These are phyloP conservation scores for Aspergillus flavus DNA, from an alignment of 2,329 filamentous ascomycete genomes.

Conservation along the genomic window DNA sequence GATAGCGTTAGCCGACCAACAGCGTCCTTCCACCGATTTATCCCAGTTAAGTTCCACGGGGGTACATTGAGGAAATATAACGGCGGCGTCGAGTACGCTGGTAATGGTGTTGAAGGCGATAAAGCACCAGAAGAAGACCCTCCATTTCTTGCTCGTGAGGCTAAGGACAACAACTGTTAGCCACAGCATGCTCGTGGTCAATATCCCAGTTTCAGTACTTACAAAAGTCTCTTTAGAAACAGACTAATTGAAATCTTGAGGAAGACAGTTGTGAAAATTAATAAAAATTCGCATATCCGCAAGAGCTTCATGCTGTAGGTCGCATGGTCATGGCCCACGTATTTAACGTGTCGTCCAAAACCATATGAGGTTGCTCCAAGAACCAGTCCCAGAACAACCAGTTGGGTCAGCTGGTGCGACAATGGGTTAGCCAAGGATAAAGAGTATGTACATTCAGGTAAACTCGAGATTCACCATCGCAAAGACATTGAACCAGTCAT, in stretches of 20 bases:
- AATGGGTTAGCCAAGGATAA: not conserved
- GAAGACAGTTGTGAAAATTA: slow-evolving; percentile 20
- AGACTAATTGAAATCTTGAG: slow-evolving; percentile 21
- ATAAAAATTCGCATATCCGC: slow-evolving; percentile 16
- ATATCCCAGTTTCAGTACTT: not conserved
- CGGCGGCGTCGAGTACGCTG: slow-evolving; percentile 14
- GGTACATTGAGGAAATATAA: slow-evolving; percentile 9
- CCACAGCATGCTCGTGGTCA: not conserved
- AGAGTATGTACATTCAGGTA: not conserved
- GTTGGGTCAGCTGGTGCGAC: not conserved
- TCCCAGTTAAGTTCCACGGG: slow-evolving; percentile 7
- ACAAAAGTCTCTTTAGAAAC: slow-evolving; percentile 20
- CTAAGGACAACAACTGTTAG: not conserved
- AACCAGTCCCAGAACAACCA: slow-evolving; percentile 8
- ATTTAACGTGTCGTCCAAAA: slow-evolving; percentile 3
- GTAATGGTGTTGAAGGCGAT: slow-evolving; percentile 21
- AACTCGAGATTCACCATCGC: slow-evolving; percentile 13
- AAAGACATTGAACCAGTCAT: slow-evolving; percentile 22
- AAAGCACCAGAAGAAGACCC: slow-evolving; percentile 19
- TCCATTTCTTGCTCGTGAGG: slow-evolving; percentile 15
- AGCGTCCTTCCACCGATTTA: slow-evolving; percentile 1
- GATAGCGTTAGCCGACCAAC: slow-evolving; percentile 2
- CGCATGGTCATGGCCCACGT: not conserved
- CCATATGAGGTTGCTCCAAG: slow-evolving; percentile 3
- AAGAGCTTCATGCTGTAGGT: slow-evolving; percentile 17